Evolutionary conservation across 2,329 filamentous ascomycete genomes (phyloP).

Genomic region (Chaetoscypha palmicola): DNA sequence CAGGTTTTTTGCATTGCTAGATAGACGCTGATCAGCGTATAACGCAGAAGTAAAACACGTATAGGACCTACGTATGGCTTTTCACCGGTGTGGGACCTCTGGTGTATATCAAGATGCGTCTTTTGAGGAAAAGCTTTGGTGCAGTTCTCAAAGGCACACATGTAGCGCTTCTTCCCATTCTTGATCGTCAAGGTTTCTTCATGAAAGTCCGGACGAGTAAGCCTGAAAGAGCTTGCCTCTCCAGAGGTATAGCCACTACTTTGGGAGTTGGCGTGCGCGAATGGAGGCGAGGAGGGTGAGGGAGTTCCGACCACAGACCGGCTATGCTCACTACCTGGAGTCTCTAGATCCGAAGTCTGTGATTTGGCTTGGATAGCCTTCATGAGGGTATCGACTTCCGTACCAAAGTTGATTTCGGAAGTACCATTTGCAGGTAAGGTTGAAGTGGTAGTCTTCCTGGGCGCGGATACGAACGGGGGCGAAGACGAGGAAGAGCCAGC

Average conservation of each 20-base stretch:
- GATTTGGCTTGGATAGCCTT: constrained; percentile 71
- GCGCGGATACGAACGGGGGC: constrained; percentile 11
- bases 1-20: constrained; percentile 55
- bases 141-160: constrained; percentile 68
- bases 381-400: constrained; percentile 82
- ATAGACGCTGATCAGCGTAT: too few species aligned
- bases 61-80: constrained; percentile 71
- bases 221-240: constrained; percentile 13
- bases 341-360: constrained; percentile 32
- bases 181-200: constrained; percentile 13
- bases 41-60: neutral
- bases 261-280: constrained; percentile 6
- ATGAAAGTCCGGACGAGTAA: constrained; percentile 20
- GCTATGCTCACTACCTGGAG: constrained; percentile 17
- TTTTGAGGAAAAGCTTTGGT: constrained; percentile 82
- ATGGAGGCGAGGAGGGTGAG: constrained; percentile 32
- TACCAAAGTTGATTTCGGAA: constrained; percentile 59
- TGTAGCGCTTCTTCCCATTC: constrained; percentile 52
- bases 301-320: constrained; percentile 17
- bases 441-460: constrained; percentile 11
- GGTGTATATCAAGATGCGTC: constrained; percentile 88
- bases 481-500: constrained; percentile 19
- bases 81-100: constrained; percentile 77
- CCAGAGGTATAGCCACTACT: constrained; percentile 10
- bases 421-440: constrained; percentile 6